Evolutionary conservation across 169 alveolate genomes (phyloP).

Genomic region (Cryptosporidium parvum): DNA sequence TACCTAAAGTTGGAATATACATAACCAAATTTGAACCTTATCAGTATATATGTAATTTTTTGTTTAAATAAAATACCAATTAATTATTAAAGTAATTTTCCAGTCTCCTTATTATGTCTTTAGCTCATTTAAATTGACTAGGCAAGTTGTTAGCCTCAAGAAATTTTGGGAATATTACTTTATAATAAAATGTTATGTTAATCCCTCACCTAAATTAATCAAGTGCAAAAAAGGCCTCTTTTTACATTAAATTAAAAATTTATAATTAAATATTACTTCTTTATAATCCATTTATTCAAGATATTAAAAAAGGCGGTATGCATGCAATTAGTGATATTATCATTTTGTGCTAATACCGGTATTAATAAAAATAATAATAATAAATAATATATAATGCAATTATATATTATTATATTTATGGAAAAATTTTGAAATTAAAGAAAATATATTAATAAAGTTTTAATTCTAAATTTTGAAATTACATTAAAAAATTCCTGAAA

Average conservation of each 20-base stretch:
- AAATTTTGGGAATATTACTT: too few relatives aligned
- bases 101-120: neutral
- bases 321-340: slow-evolving; percentile 2
- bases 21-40: neutral
- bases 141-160: too few relatives aligned
- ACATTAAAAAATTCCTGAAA: too few relatives aligned
- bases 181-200: too few relatives aligned
- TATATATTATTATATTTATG: neutral
- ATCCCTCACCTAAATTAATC: too few relatives aligned
- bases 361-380: too few relatives aligned
- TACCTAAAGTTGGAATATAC: neutral
- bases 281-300: slow-evolving; percentile 23
- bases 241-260: too few relatives aligned
- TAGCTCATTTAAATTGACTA: neutral
- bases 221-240: too few relatives aligned
- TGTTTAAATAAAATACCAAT: too few relatives aligned
- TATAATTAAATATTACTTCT: neutral
- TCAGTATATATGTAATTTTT: too few relatives aligned
- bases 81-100: neutral
- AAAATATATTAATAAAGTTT: neutral
- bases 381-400: too few relatives aligned
- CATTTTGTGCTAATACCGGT: neutral
- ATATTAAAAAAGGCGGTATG: slow-evolving; percentile 18
- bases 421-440: neutral
- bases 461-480: neutral